A percentile compares a stretch with the other conserved stretches of the same genome.
Conservation (phyloP, 129 eudicot genomes). For the Helichrysum umbraculigerum region DNA sequence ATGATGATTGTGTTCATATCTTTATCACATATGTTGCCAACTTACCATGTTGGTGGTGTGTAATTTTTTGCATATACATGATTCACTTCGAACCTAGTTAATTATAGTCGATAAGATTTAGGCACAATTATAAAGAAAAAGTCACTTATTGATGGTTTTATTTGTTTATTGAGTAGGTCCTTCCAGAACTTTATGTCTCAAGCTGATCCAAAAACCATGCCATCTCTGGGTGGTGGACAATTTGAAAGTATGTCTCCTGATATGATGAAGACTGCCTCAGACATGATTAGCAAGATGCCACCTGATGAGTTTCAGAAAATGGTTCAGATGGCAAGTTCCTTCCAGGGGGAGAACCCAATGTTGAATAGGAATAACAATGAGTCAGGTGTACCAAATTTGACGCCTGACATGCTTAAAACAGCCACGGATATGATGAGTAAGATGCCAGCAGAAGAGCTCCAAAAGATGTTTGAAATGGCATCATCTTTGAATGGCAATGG, state of each 20-base stretch:
- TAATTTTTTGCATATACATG: not conserved
- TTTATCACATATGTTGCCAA: not conserved
- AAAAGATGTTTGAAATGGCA: conserved; percentile 86
- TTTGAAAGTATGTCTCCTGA: conserved; percentile 70
- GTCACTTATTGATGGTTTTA: conserved; percentile 9
- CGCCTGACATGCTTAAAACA: conserved; percentile 83
- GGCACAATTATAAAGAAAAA: not conserved
- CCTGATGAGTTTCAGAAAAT: conserved; percentile 92
- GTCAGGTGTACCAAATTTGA: conserved; percentile 54
- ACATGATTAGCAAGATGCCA: conserved; percentile 76
- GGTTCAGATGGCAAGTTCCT: conserved; percentile 76
- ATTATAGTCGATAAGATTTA: not conserved
- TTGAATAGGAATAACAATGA: conserved; percentile 40
- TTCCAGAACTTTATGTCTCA: conserved; percentile 79
- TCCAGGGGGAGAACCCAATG: conserved; percentile 63
- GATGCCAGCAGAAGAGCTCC: conserved; percentile 77
- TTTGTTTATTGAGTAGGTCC: conserved; percentile 46
- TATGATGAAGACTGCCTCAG: conserved; percentile 82
- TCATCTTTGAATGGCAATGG: conserved; percentile 64
- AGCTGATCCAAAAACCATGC: conserved; percentile 75
- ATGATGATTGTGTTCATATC: not conserved
- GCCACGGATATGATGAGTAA: conserved; percentile 93
- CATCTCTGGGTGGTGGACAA: conserved; percentile 64
- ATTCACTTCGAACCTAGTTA: not conserved
- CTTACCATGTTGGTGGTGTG: not conserved